Evolutionary conservation across 176 grass and related monocot species (phyloP).

Genomic region (Oryza brachyantha): DNA sequence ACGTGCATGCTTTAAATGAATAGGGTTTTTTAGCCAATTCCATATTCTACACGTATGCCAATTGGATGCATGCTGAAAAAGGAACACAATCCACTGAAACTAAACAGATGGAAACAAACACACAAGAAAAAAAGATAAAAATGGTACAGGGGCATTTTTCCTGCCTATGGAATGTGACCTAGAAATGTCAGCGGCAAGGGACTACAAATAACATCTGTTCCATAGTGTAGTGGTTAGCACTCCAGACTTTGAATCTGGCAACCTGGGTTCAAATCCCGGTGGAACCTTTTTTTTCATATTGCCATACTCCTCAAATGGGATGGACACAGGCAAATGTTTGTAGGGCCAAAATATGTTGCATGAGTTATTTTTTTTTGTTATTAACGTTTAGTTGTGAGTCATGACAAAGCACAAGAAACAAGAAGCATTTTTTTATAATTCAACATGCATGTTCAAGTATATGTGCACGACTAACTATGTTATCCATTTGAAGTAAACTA

Average conservation of each 20-base stretch:
- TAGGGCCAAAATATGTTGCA: not conserved
- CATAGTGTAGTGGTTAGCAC: conserved; percentile 94
- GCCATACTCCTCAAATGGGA: no score
- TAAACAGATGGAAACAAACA: not conserved
- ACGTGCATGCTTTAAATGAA: no score
- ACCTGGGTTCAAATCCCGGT: no score
- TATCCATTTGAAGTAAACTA: not conserved
- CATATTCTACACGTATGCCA: no score
- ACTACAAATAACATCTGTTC: conserved; percentile 29
- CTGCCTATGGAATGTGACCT: not conserved
- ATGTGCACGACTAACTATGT: not conserved
- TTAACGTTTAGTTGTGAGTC: not conserved
- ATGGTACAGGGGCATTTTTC: not conserved
- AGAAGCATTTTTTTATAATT: not conserved
- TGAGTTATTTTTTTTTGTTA: not conserved
- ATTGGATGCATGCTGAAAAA: no score
- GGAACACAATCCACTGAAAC: no score
- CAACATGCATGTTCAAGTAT: not conserved
- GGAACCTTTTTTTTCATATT: no score
- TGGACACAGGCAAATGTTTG: no score
- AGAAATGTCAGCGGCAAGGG: not conserved
- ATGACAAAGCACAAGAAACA: not conserved
- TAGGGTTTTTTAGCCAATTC: no score
- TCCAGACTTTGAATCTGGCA: conserved; percentile 90
- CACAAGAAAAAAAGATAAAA: not conserved